These are phyloP conservation scores for Pinus taeda DNA, from an alignment of 75 land plant species.

Conservation along the genomic window DNA sequence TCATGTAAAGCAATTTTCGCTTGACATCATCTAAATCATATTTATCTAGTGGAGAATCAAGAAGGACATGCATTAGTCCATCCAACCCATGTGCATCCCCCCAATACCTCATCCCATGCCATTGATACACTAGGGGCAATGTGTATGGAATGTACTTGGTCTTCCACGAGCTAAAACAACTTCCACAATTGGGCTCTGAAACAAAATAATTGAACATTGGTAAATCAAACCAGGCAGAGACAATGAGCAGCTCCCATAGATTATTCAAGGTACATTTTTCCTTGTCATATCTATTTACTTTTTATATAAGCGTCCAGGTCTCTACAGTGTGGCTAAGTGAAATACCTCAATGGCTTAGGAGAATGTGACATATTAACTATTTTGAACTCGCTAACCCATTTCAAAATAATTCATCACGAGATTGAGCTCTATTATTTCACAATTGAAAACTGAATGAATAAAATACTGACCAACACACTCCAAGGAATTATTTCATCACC, in stretches of 20 bases:
- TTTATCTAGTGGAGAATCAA: slow-evolving; percentile 52
- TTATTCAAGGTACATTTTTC: too few species aligned
- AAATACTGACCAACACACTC: slow-evolving; percentile 29
- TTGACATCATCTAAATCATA: slow-evolving; percentile 56
- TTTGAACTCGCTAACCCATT: not conserved
- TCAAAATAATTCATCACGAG: not conserved
- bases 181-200: slow-evolving; percentile 59
- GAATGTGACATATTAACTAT: not conserved
- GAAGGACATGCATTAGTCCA: slow-evolving; percentile 68
- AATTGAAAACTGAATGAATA: not conserved
- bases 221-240: not conserved
- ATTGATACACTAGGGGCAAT: slow-evolving; percentile 80
- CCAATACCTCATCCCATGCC: slow-evolving; percentile 77
- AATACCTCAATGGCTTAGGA: not conserved
- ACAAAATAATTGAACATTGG: too few species aligned
- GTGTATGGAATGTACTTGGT: slow-evolving; percentile 43
- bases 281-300: too few species aligned
- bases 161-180: slow-evolving; percentile 73
- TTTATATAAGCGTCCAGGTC: too few species aligned
- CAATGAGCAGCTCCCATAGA: not conserved
- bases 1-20: slow-evolving; percentile 69
- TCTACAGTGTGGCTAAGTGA: not conserved
- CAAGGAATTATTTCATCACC: slow-evolving; percentile 50
- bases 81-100: slow-evolving; percentile 89
- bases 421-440: not conserved